Evolutionary conservation across 306 rosid genomes (phyloP).

Genomic region (Begonia peltatifolia): DNA sequence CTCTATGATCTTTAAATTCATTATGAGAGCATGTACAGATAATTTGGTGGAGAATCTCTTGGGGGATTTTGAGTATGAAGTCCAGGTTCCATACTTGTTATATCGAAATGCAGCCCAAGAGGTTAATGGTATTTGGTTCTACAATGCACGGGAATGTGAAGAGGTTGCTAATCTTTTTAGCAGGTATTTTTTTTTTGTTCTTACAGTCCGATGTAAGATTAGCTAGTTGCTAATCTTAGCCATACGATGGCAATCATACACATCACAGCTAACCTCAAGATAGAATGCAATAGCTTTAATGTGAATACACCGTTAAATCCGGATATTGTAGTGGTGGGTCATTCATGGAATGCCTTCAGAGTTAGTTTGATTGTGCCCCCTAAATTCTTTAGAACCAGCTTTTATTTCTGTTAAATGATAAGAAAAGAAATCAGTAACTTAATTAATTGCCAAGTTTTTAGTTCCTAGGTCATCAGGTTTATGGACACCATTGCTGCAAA

Average conservation of each 20-base stretch:
- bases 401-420: neutral
- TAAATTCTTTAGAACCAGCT: neutral
- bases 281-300: too few species aligned
- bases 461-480: slow-evolving; percentile 1
- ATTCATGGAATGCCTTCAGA: neutral
- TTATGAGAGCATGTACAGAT: slow-evolving; percentile 28
- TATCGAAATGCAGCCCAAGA: slow-evolving; percentile 84
- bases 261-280: too few species aligned
- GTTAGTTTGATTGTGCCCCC: neutral
- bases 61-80: slow-evolving; percentile 84
- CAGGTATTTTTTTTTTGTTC: slow-evolving; percentile 24
- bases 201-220: neutral
- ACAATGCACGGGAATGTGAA: slow-evolving; percentile 63
- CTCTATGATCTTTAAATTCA: neutral
- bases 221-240: neutral
- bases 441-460: neutral
- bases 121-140: slow-evolving; percentile 23
- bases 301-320: too few species aligned
- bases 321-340: neutral
- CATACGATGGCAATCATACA: neutral
- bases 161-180: slow-evolving; percentile 80
- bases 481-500: neutral
- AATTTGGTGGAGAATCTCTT: slow-evolving; percentile 77
- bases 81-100: slow-evolving; percentile 64
- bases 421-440: neutral